Evolutionary conservation across 2,329 filamentous ascomycete species (phyloP).

Genomic region (Dactylellina drechsleri): DNA sequence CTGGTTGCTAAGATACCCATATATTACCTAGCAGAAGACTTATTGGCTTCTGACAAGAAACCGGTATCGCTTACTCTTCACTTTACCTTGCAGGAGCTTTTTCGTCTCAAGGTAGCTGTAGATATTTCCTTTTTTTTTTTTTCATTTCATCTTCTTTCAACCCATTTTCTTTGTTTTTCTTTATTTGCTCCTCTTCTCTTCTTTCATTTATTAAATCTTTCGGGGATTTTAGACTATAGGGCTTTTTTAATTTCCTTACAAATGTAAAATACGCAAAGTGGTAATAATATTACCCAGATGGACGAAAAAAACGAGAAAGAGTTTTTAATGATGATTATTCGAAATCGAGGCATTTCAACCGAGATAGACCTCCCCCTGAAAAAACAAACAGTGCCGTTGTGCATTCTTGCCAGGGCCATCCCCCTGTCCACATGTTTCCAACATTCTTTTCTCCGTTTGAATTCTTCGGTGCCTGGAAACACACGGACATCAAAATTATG

Average conservation of each 20-base stretch:
- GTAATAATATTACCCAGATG: conserved; percentile 29
- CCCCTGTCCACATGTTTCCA: background rate
- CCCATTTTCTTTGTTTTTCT: conserved; percentile 15
- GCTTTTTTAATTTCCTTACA: conserved; percentile 34
- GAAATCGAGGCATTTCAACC: conserved; percentile 6
- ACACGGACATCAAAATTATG: too few species aligned
- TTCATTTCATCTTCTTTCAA: background rate
- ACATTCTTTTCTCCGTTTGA: background rate
- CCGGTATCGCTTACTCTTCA: conserved; percentile 17
- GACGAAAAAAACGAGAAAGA: conserved; percentile 18
- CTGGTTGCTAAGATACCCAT: conserved; percentile 48
- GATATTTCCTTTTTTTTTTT: background rate
- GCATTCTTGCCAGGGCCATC: background rate
- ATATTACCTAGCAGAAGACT: conserved; percentile 32
- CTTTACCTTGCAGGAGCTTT: conserved; percentile 5
- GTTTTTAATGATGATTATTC: conserved; percentile 32
- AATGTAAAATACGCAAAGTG: conserved; percentile 37
- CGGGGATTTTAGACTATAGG: conserved; percentile 29
- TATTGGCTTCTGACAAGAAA: conserved; percentile 33
- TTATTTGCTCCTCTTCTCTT: conserved; percentile 19
- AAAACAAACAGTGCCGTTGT: conserved; percentile 2
- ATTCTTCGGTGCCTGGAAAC: conserved; percentile 1
- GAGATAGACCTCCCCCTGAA: background rate
- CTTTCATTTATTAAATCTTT: conserved; percentile 43
- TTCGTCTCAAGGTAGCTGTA: conserved; percentile 27